Evolutionary conservation across 2,329 filamentous ascomycete genomes (phyloP), one percentile per base, ranked within the genome.

Genomic region (Monosporascus sp.): DNA sequence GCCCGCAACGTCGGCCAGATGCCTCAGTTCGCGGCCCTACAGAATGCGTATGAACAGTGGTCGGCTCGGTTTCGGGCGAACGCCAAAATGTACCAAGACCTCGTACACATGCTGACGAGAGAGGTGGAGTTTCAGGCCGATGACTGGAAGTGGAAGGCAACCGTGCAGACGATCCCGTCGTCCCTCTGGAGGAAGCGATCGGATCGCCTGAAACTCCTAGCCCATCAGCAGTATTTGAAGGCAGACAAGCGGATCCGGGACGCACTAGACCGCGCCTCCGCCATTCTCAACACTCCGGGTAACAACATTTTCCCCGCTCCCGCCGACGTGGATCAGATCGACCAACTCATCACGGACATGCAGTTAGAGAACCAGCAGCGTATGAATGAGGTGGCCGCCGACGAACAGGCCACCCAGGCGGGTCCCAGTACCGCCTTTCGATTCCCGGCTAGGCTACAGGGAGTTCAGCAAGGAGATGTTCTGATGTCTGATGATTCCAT

Each of bases 191-290:
- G 56, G 54, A 48, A 14, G n/a, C 31, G 38, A 1, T 18, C 49
- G 1, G 55, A 60, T 9, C 53, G 59, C 14, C 43, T 60, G 3
- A 43, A 51, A 14, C 48, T 53, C 17, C 47, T 64, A 15, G 64
- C 60, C 1, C 9, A 52, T 0, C 54, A 46, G 9, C 60, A 65
- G 43, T 67, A 63, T 31, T n/a, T 25, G 2, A 46, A 46, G n/a
- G 27, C 54, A 3, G 55, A 60, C 37, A 50, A 50, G 5, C 57
- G 54, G 11, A 56, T 68, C 31, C 65, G 63, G 6, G 9, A 35
- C 0, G 51, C 55, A 1, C 37, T 68, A 1, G 61, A 66, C 38
- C 56, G 60, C 9, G 60, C 50, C 48, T 37, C 59, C 24, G 1
- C 5, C 1, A 41, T 54, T 18, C 20, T 54, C 11, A 24, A 39